Conservation (phyloP, 1,284 basidiomycete species). For the Mrakiaceae sp. region DNA sequence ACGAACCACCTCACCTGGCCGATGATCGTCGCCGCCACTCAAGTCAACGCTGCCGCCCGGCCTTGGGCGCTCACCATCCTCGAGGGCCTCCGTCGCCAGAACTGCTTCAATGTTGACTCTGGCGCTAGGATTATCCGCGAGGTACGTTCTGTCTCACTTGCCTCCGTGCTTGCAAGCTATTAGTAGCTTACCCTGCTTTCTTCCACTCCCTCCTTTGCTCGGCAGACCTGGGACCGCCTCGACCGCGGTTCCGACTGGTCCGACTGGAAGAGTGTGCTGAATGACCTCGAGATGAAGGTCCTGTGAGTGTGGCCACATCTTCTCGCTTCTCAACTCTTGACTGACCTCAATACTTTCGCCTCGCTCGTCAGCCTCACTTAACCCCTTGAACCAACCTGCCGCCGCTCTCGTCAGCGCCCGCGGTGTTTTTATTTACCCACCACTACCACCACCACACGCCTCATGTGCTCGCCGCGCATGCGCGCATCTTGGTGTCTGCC, state of each 20-base stretch:
- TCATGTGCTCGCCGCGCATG: too few relatives aligned
- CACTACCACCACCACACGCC: too few relatives aligned
- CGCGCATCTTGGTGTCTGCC: too few relatives aligned
- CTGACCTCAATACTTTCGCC: too few relatives aligned
- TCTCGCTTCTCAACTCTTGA: too few relatives aligned
- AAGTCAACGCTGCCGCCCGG: constrained; percentile 9
- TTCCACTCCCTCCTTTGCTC: background rate
- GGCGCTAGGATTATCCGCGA: constrained; percentile 9
- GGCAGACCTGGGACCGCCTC: constrained; percentile 6
- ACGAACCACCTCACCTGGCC: constrained; percentile 4
- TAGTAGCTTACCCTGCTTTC: background rate
- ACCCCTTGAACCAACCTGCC: too few relatives aligned
- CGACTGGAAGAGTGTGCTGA: constrained; percentile 7
- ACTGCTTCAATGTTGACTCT: constrained; percentile 5
- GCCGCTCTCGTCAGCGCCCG: too few relatives aligned
- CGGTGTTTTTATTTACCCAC: too few relatives aligned
- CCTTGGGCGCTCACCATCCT: constrained; percentile 4
- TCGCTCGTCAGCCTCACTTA: too few relatives aligned
- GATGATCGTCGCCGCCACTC: constrained; percentile 8
- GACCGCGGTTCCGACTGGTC: constrained; percentile 9
- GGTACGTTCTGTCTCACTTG: background rate
- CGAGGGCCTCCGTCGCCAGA: constrained; percentile 2
- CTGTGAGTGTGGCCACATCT: background rate
- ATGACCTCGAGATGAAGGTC: constrained; percentile 11
- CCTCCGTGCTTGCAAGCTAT: background rate